Evolutionary conservation across 2,329 filamentous ascomycete species (phyloP).

Genomic region (Aspergillus transmontanensis): DNA sequence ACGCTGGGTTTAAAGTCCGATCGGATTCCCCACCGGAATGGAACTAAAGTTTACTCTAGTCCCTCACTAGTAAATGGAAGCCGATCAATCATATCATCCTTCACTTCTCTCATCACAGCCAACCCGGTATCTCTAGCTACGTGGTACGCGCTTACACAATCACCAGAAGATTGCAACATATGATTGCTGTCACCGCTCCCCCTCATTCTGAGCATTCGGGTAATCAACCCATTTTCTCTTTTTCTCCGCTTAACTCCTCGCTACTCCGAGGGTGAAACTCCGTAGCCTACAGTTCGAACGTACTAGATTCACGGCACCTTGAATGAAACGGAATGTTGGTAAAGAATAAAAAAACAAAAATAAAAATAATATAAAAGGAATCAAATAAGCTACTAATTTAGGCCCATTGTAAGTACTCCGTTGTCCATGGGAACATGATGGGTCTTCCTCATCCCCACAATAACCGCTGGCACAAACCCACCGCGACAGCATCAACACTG

Average conservation of each 20-base stretch:
- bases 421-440: background rate
- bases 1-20: slow-evolving; percentile 2
- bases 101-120: background rate
- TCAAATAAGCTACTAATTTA: background rate
- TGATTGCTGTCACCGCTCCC: background rate
- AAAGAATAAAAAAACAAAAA: background rate
- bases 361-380: background rate
- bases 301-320: background rate
- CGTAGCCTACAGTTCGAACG: background rate
- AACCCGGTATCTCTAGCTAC: background rate
- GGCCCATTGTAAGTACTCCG: background rate
- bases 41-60: background rate
- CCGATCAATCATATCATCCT: background rate
- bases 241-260: background rate
- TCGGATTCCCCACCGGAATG: background rate
- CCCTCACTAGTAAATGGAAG: background rate
- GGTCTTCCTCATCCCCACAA: background rate
- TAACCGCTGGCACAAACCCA: background rate
- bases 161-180: background rate
- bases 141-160: background rate
- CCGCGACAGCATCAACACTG: background rate
- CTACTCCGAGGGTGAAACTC: background rate
- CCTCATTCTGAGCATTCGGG: background rate
- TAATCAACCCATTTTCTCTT: background rate
- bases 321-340: background rate